phyloP scores from a whole-genome alignment of 352 stramenopile species.

The Phytopythium sindhum region DNA sequence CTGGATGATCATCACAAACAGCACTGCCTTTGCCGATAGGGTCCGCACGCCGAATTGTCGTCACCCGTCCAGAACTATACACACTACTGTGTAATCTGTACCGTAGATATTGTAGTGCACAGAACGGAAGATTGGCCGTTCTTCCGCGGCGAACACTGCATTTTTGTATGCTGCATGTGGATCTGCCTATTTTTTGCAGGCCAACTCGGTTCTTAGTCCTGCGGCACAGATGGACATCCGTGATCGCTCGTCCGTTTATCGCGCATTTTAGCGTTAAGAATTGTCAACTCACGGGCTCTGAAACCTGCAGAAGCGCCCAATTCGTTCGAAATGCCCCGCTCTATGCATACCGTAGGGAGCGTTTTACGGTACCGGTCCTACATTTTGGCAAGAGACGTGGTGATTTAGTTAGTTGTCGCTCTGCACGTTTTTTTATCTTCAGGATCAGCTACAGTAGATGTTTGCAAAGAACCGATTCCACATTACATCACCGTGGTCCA shows the following conservation, averaged over 20 bases:
- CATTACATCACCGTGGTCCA: background rate
- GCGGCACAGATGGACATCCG: background rate
- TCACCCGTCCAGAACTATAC: background rate
- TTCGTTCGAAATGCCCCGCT: background rate
- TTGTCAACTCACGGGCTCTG: background rate
- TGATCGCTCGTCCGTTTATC: background rate
- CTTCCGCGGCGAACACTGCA: background rate
- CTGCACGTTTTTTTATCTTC: constrained; percentile 9
- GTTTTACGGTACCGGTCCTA: background rate
- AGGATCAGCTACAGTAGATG: background rate
- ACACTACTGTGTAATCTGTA: background rate
- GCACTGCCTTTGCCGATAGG: background rate
- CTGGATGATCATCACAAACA: no score
- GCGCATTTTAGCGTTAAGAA: background rate
- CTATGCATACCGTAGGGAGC: background rate
- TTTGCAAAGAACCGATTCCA: background rate
- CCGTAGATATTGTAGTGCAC: background rate
- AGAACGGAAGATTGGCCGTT: background rate
- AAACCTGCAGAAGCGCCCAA: background rate
- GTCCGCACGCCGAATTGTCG: background rate
- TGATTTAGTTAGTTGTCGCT: background rate
- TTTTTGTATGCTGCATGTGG: background rate
- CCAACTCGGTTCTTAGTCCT: background rate
- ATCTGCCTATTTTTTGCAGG: constrained; percentile 3
- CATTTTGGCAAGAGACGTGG: constrained; percentile 1